These are phyloP conservation scores for Ceratocystis huliohia DNA, from an alignment of 2,329 filamentous ascomycete species.

Conservation along the genomic window DNA sequence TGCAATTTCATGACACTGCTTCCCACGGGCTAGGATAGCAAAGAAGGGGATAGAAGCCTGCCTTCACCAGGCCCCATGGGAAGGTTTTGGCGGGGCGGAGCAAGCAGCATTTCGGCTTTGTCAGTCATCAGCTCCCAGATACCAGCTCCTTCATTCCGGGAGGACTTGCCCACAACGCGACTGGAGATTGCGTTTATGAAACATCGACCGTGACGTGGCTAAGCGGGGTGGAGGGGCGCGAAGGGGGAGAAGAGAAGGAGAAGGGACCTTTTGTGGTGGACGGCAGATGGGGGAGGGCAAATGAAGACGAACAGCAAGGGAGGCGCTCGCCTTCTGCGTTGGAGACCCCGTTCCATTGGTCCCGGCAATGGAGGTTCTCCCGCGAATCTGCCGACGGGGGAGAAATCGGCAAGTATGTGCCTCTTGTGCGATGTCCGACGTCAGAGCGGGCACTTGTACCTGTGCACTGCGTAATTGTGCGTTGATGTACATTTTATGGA, in stretches of 20 bases:
- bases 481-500: too few species aligned
- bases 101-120: too few species aligned
- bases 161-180: background rate
- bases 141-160: background rate
- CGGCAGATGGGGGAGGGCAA: background rate
- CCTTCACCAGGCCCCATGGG: background rate
- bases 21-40: background rate
- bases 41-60: background rate
- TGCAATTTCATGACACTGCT: background rate
- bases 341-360: background rate
- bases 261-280: background rate
- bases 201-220: background rate
- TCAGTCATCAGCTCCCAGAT: too few species aligned
- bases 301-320: background rate
- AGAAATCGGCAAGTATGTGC: background rate
- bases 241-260: too few species aligned
- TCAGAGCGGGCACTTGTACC: background rate
- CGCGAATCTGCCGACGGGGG: background rate
- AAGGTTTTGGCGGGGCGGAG: background rate
- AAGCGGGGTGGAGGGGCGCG: background rate
- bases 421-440: background rate
- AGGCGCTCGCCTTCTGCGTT: background rate
- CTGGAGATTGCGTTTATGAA: background rate
- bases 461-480: too few species aligned
- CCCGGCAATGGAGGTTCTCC: background rate